Conservation (phyloP, 352 stramenopile genomes). For the Nothophytophthora sp. region DNA sequence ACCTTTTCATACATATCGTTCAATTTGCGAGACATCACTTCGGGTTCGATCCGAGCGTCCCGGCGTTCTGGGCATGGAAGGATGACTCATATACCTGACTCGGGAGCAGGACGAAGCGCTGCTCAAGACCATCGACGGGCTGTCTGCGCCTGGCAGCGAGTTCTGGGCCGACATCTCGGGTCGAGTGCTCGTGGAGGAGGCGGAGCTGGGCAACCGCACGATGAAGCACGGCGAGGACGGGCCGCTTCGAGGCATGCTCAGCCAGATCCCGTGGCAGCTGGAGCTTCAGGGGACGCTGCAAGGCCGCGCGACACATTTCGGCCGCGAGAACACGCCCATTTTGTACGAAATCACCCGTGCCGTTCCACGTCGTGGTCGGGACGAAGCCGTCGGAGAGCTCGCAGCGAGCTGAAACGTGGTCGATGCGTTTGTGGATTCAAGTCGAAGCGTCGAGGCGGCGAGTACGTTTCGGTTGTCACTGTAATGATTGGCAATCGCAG, state of each 20-base stretch:
- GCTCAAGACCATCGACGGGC: background rate
- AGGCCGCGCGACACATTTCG: conserved; percentile 17
- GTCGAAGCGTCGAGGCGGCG: too few species aligned
- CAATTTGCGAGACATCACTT: too few species aligned
- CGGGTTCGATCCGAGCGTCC: too few species aligned
- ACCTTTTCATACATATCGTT: too few species aligned
- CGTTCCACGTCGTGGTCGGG: background rate
- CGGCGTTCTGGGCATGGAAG: too few species aligned
- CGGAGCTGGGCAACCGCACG: background rate
- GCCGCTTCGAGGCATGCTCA: conserved; percentile 24
- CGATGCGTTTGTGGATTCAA: too few species aligned
- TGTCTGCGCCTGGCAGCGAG: background rate
- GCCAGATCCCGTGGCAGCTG: conserved; percentile 18
- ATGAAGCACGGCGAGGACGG: conserved; percentile 36
- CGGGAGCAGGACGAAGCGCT: background rate
- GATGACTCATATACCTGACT: background rate
- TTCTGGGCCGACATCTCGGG: background rate
- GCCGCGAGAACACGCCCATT: conserved; percentile 21
- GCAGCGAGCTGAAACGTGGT: too few species aligned
- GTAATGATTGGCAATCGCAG: too few species aligned
- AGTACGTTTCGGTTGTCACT: too few species aligned
- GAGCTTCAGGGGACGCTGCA: conserved; percentile 11
- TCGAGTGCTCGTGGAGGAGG: background rate
- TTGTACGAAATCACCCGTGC: background rate
- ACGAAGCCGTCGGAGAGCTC: background rate